Evolutionary conservation across 768 basidiomycete genomes (phyloP).

Genomic region (Lentinus tigrinus): DNA sequence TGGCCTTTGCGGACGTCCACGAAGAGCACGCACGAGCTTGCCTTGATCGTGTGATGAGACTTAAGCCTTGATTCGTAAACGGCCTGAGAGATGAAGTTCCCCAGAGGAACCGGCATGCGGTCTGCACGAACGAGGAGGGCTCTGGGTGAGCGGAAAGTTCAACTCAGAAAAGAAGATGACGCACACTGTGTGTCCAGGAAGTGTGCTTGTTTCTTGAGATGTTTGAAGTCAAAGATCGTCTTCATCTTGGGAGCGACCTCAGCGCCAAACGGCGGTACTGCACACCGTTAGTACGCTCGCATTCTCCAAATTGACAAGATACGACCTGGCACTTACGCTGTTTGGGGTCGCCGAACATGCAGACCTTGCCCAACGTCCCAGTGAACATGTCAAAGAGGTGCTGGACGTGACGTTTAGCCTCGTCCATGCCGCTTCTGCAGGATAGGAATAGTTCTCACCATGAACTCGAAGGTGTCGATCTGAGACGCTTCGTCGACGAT

Average conservation of each 20-base stretch:
- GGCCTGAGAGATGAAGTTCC: constrained; percentile 32
- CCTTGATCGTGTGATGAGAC: constrained; percentile 19
- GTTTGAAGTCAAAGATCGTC: constrained; percentile 35
- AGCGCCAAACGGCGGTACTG: constrained; percentile 37
- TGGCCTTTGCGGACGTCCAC: constrained; percentile 39
- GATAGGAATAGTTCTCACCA: neutral
- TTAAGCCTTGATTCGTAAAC: constrained; percentile 30
- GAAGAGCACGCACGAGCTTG: constrained; percentile 29
- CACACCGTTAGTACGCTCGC: too few relatives aligned
- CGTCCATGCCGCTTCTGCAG: neutral
- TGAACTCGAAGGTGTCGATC: constrained; percentile 32
- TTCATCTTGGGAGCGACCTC: constrained; percentile 28
- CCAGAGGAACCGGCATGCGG: constrained; percentile 34
- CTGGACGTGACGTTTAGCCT: neutral
- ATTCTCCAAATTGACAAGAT: too few relatives aligned
- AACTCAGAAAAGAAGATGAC: neutral
- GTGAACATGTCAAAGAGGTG: constrained; percentile 32
- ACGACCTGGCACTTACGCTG: neutral
- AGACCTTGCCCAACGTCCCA: constrained; percentile 32
- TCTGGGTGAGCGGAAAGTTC: neutral
- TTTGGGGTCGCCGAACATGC: constrained; percentile 14
- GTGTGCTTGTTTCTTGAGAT: constrained; percentile 23
- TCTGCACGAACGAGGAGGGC: constrained; percentile 19
- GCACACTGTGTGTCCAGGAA: constrained; percentile 37
- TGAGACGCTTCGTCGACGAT: constrained; percentile 51